These are phyloP conservation scores for Backusella parvicylindrica DNA, from an alignment of 192 early-diverging fungal genomes.

Conservation along the genomic window DNA sequence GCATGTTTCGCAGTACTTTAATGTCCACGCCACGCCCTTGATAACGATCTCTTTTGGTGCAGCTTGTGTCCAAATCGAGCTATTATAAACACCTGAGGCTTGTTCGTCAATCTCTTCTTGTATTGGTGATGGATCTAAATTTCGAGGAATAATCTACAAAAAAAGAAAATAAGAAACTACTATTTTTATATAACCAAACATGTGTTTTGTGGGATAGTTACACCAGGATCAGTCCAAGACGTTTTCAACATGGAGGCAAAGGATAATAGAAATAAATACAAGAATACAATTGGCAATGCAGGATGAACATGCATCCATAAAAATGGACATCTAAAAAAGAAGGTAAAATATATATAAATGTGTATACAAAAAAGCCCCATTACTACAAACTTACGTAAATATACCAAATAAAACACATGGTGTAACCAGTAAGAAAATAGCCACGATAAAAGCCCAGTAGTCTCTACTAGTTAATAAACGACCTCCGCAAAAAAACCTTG, in stretches of 20 bases:
- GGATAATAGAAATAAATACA: conserved; percentile 59
- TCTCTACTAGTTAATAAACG: conserved; percentile 64
- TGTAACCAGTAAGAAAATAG: conserved; percentile 48
- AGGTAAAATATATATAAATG: too few species aligned
- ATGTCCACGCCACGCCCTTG: conserved; percentile 54
- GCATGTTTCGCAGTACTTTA: conserved; percentile 93
- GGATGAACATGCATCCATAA: conserved; percentile 59
- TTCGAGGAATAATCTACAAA: conserved; percentile 61
- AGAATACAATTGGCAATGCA: conserved; percentile 64
- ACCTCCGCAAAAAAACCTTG: conserved; percentile 60
- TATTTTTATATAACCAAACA: neutral
- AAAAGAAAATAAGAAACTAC: neutral
- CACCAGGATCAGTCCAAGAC: conserved; percentile 74
- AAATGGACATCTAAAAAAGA: conserved; percentile 53
- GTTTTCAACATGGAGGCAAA: conserved; percentile 69
- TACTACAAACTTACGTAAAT: conserved; percentile 42
- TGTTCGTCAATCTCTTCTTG: neutral
- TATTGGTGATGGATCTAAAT: conserved; percentile 58
- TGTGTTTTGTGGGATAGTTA: conserved; percentile 18
- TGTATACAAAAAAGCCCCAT: too few species aligned
- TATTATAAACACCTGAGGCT: neutral
- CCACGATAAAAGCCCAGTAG: conserved; percentile 57
- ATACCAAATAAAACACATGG: conserved; percentile 58
- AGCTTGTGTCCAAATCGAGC: neutral
- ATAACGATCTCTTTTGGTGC: conserved; percentile 58